Evolutionary conservation across 306 rosid species (phyloP).

Genomic region (Morella rubra): DNA sequence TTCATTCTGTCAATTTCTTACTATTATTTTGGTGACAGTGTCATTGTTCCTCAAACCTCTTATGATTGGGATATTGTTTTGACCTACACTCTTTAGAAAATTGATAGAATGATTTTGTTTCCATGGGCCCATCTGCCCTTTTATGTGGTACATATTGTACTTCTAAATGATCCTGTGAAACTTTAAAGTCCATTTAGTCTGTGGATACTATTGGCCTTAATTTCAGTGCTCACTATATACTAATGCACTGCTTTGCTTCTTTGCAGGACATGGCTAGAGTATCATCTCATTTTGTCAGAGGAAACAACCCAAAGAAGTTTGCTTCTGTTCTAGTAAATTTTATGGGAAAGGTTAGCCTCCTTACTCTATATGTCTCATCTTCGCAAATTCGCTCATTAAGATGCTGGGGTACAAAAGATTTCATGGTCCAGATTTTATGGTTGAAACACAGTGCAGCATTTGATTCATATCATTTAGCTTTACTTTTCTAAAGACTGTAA

Average conservation of each 20-base stretch:
- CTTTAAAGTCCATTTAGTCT: not conserved
- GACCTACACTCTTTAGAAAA: not conserved
- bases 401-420: conserved; percentile 16
- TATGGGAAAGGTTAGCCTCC: conserved; percentile 75
- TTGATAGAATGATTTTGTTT: not conserved
- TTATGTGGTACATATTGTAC: conserved; percentile 7
- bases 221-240: conserved; percentile 14
- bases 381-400: not conserved
- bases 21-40: not conserved
- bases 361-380: conserved; percentile 14
- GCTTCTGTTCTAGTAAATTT: conserved; percentile 73
- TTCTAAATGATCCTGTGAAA: too few species aligned
- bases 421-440: conserved; percentile 12
- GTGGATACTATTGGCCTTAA: not conserved
- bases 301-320: conserved; percentile 75
- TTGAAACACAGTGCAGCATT: conserved; percentile 23
- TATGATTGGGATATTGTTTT: not conserved
- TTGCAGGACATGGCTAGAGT: conserved; percentile 92
- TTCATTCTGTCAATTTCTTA: not conserved
- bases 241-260: conserved; percentile 24
- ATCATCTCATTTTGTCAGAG: conserved; percentile 72
- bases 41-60: conserved; percentile 12
- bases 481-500: conserved; percentile 1
- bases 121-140: not conserved
- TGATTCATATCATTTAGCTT: conserved; percentile 9